phyloP scores from a whole-genome alignment of 2,329 filamentous ascomycete species.

The Stagonosporopsis tanaceti region DNA sequence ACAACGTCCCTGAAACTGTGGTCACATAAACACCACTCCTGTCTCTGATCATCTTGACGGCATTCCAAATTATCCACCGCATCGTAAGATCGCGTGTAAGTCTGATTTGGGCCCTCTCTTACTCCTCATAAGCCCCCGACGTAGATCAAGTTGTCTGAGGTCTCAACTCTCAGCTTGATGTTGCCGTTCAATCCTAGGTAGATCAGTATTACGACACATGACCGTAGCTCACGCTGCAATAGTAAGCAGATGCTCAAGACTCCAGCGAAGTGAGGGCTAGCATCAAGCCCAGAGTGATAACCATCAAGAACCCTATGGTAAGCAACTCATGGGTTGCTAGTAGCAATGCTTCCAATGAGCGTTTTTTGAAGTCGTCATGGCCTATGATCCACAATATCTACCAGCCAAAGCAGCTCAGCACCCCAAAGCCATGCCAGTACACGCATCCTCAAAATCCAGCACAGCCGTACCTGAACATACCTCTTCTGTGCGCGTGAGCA shows the following conservation, averaged over 20 bases:
- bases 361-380: background rate
- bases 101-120: too few species aligned
- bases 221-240: background rate
- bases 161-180: background rate
- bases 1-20: too few species aligned
- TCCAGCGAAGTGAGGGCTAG: too few species aligned
- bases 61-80: too few species aligned
- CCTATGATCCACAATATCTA: background rate
- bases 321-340: too few species aligned
- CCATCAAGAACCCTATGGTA: too few species aligned
- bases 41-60: too few species aligned
- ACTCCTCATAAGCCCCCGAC: too few species aligned
- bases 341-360: background rate
- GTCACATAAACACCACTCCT: too few species aligned
- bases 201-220: background rate
- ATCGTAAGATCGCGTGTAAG: too few species aligned
- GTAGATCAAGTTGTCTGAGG: too few species aligned
- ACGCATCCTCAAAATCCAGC: background rate
- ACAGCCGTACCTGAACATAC: background rate
- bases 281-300: too few species aligned
- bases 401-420: background rate
- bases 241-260: background rate
- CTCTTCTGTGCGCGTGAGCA: conserved; percentile 11
- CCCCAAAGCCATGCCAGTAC: background rate
- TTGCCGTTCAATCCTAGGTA: background rate